Evolutionary conservation across 176 grass and related monocot genomes (phyloP).

Genomic region (Stipa capillata): DNA sequence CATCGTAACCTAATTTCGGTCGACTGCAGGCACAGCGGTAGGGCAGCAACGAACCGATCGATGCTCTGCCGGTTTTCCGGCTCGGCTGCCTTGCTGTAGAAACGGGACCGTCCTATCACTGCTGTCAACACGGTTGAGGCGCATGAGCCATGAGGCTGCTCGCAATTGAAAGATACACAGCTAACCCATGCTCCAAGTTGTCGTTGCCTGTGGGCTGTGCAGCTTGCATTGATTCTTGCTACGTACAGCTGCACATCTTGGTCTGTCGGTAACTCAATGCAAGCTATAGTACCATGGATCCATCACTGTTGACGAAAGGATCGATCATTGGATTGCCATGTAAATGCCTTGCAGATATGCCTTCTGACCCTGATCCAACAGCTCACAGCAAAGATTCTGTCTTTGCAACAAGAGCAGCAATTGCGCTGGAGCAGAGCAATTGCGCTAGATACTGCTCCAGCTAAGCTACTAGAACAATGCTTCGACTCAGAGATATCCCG

Average conservation of each 20-base stretch:
- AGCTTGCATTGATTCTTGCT: not conserved
- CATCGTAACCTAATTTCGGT: not conserved
- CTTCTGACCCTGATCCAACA: not conserved
- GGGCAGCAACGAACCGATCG: not conserved
- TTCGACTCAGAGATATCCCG: not conserved
- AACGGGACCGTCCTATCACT: conserved; percentile 3
- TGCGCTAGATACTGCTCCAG: not conserved
- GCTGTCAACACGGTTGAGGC: not conserved
- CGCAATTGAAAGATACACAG: conserved; percentile 8
- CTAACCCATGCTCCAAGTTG: conserved; percentile 10
- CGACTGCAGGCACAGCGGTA: not conserved
- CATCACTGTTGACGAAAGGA: too few species aligned
- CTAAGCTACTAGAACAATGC: not conserved
- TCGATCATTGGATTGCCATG: not conserved
- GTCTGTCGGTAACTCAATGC: not conserved
- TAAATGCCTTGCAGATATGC: not conserved
- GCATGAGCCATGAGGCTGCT: not conserved
- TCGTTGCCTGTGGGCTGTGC: not conserved
- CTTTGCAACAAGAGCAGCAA: not conserved
- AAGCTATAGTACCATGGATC: too few species aligned
- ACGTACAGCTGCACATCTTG: conserved; percentile 19
- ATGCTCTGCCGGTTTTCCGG: not conserved
- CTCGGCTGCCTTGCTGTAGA: not conserved
- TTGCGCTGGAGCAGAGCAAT: too few species aligned
- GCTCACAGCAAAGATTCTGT: not conserved